Conservation (phyloP, 371 early-diverging fungal species). For the Apophysomyces ossiformis region DNA sequence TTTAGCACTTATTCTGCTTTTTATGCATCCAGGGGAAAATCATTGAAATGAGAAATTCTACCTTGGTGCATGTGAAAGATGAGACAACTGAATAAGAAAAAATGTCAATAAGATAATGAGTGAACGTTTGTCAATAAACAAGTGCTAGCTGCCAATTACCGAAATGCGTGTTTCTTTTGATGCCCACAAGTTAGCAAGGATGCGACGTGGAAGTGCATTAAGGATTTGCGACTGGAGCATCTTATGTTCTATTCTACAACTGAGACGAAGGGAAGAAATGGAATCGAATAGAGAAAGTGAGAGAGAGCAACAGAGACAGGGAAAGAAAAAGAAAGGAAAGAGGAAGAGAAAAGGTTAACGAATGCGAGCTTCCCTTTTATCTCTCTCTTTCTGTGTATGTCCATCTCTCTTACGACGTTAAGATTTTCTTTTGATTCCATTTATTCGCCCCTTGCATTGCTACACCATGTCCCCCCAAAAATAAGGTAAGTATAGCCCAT, state of each 20-base stretch:
- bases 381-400: too few relatives aligned
- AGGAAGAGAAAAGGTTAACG: background rate
- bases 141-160: slow-evolving; percentile 23
- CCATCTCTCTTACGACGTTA: background rate
- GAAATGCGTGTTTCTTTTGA: slow-evolving; percentile 45
- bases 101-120: background rate
- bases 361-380: slow-evolving; percentile 6
- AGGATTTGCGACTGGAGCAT: slow-evolving; percentile 52
- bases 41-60: background rate
- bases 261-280: background rate
- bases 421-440: slow-evolving; percentile 21
- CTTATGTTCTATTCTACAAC: too few relatives aligned
- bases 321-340: slow-evolving; percentile 11
- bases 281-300: slow-evolving; percentile 5
- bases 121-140: background rate
- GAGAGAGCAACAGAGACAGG: background rate
- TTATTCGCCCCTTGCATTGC: slow-evolving; percentile 17
- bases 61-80: slow-evolving; percentile 16
- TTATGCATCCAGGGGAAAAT: background rate
- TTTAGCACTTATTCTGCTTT: slow-evolving; percentile 11
- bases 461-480: slow-evolving; percentile 7
- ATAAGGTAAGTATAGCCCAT: slow-evolving; percentile 1
- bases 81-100: slow-evolving; percentile 22
- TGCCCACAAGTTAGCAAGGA: slow-evolving; percentile 44
- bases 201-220: slow-evolving; percentile 42